These are phyloP conservation scores for Umbelopsis sp. DNA, from an alignment of 192 early-diverging fungal species.

Conservation along the genomic window DNA sequence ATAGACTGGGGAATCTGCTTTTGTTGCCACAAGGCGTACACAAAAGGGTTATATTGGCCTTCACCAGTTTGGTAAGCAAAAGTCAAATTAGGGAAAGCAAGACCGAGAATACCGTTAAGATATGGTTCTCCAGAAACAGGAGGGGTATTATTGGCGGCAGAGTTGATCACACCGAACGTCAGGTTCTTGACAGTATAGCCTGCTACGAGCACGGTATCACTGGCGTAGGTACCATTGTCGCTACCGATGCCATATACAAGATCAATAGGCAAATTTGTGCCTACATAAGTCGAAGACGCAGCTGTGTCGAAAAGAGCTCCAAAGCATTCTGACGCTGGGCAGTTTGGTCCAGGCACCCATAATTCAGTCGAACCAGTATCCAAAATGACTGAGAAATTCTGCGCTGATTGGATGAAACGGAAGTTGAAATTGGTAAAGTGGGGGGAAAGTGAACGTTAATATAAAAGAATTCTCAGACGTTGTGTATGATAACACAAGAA, in stretches of 20 bases:
- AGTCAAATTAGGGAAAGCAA: conserved; percentile 34
- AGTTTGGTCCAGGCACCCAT: conserved; percentile 35
- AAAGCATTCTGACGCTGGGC: conserved; percentile 24
- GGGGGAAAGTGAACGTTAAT: not conserved
- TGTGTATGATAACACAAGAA: conserved; percentile 27
- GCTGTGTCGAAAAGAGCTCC: conserved; percentile 22
- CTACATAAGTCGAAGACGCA: conserved; percentile 31
- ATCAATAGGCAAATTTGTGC: conserved; percentile 2
- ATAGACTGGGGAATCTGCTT: conserved; percentile 28
- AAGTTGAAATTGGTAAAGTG: not conserved
- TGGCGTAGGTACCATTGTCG: conserved; percentile 36
- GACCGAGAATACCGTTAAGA: conserved; percentile 36
- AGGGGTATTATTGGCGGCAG: conserved; percentile 2
- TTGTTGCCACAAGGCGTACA: conserved; percentile 32
- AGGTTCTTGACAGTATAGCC: conserved; percentile 26
- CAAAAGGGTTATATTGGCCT: conserved; percentile 34
- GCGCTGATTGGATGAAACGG: conserved; percentile 3
- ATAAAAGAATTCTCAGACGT: not conserved
- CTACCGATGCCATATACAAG: conserved; percentile 43
- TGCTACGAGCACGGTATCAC: conserved; percentile 31
- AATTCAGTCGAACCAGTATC: conserved; percentile 31
- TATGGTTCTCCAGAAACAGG: not conserved
- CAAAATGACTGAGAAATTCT: conserved; percentile 5
- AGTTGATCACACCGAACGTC: conserved; percentile 38
- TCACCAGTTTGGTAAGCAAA: conserved; percentile 11